Percentiles rank a stretch among this genome's conserved stretches.
Evolutionary conservation across 495 filamentous ascomycete genomes (phyloP).

Genomic region (Penicillium herquei): DNA sequence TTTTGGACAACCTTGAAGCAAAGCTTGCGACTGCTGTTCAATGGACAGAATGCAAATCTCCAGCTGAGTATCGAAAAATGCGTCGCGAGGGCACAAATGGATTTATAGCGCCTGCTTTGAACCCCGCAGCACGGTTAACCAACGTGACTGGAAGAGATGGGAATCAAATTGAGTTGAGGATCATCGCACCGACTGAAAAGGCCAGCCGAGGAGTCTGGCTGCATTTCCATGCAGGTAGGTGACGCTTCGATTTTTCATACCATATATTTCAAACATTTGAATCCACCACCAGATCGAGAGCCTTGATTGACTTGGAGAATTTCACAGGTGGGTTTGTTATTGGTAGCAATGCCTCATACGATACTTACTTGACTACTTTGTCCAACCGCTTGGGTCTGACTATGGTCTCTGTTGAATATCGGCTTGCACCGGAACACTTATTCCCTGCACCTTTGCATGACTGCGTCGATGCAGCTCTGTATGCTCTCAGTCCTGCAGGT

Average conservation of each 20-base stretch:
- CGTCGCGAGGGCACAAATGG: neutral
- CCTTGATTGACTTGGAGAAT: neutral
- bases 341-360: constrained; percentile 1
- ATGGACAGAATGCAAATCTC: neutral
- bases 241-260: neutral
- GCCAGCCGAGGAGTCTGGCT: neutral
- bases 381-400: neutral
- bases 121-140: neutral
- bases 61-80: neutral
- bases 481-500: neutral
- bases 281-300: neutral
- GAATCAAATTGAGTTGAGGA: neutral
- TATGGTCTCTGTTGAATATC: constrained; percentile 1
- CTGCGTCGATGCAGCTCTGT: neutral
- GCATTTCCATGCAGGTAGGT: neutral
- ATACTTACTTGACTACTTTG: neutral
- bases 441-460: neutral
- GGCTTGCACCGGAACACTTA: neutral
- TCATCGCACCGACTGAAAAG: neutral
- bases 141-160: neutral
- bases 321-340: neutral
- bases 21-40: neutral
- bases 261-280: too few species aligned
- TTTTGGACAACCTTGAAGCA: neutral
- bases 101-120: neutral